These are phyloP conservation scores for Trypanosoma theileri DNA, from an alignment of 208 protist species.

Conservation along the genomic window DNA sequence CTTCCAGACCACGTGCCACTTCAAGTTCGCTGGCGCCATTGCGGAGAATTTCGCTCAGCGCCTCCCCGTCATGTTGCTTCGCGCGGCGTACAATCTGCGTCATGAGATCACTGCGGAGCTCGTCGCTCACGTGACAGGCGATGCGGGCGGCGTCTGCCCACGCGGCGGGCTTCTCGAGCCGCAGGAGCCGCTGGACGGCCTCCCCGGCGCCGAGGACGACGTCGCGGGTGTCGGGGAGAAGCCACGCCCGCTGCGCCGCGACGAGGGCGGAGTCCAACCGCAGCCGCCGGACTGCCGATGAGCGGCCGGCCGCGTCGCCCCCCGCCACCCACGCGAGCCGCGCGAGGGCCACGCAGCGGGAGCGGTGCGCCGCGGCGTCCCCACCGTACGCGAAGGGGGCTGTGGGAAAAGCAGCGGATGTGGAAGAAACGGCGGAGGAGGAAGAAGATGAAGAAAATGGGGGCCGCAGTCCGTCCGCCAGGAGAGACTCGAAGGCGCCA, in stretches of 20 bases:
- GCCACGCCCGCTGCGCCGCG: conserved; percentile 45
- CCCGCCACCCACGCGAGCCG: conserved; percentile 57
- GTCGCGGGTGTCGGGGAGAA: conserved; percentile 37
- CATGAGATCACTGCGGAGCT: conserved; percentile 53
- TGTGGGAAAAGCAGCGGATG: too few relatives aligned
- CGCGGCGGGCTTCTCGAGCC: conserved; percentile 39
- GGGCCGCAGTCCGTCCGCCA: conserved; percentile 37
- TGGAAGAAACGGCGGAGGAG: too few relatives aligned
- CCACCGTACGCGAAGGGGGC: conserved; percentile 40
- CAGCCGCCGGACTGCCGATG: neutral
- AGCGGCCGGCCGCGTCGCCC: conserved; percentile 32
- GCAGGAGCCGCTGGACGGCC: conserved; percentile 58
- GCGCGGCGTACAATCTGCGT: conserved; percentile 70
- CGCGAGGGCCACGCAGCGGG: conserved; percentile 55
- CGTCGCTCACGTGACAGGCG: conserved; percentile 33
- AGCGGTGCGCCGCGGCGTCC: conserved; percentile 46
- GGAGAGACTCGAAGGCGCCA: conserved; percentile 51
- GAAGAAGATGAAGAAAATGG: too few relatives aligned
- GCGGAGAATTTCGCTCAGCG: conserved; percentile 29
- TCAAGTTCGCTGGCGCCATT: conserved; percentile 72
- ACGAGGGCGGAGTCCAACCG: too few relatives aligned
- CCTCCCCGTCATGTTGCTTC: conserved; percentile 50
- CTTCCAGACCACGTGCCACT: conserved; percentile 34
- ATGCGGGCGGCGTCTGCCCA: conserved; percentile 68
- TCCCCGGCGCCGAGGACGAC: conserved; percentile 51